Conservation (phyloP, 176 grass and related monocot genomes). For the Saccharum officinarum region DNA sequence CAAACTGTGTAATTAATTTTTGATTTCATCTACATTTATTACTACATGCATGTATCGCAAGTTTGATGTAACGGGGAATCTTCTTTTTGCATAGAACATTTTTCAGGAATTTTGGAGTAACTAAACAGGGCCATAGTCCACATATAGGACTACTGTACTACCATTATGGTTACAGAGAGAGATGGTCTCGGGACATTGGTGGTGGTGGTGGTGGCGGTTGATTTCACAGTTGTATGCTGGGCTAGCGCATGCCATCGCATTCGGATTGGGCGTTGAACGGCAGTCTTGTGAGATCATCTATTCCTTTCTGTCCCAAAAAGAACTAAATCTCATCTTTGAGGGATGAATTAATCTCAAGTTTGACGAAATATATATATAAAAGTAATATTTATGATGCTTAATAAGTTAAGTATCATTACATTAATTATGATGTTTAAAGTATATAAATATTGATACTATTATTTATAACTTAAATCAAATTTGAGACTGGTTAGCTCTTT, state of each 20-base stretch:
- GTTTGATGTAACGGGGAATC: no score
- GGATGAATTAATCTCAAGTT: no score
- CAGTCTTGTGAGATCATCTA: not conserved
- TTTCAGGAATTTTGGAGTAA: no score
- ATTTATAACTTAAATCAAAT: not conserved
- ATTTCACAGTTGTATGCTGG: not conserved
- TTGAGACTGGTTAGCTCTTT: not conserved
- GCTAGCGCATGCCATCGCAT: not conserved
- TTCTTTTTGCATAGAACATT: no score
- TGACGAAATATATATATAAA: no score
- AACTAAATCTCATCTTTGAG: not conserved
- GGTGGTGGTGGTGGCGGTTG: not conserved
- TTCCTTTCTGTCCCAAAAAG: not conserved
- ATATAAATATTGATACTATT: no score
- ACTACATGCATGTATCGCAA: no score
- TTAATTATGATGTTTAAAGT: no score
- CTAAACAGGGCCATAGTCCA: no score
- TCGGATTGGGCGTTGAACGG: not conserved
- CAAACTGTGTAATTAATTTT: no score
- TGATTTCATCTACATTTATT: no score
- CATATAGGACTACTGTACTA: not conserved
- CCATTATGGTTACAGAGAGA: no score
- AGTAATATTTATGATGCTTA: not conserved
- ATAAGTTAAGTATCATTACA: not conserved
- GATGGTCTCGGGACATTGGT: not conserved